phyloP scores from a whole-genome alignment of 2,329 filamentous ascomycete genomes.

The Trichothecium sympodiale region DNA sequence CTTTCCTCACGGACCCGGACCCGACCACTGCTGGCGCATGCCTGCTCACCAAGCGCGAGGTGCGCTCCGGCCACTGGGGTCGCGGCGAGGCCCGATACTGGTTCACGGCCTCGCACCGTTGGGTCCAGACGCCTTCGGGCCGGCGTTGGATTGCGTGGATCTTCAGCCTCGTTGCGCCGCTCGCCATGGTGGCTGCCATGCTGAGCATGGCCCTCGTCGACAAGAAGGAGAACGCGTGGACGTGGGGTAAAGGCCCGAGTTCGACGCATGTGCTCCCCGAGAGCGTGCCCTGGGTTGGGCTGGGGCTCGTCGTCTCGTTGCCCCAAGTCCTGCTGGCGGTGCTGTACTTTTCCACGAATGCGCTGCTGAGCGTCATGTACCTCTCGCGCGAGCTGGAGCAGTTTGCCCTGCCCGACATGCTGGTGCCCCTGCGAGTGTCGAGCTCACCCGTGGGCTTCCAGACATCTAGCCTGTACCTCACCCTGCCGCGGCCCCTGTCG shows the following conservation, averaged over 20 bases:
- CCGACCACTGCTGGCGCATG: slow-evolving; percentile 29
- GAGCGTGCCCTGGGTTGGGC: slow-evolving; percentile 13
- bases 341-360: slow-evolving; percentile 36
- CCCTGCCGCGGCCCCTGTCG: slow-evolving; percentile 34
- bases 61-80: slow-evolving; percentile 31
- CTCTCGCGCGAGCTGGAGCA: slow-evolving; percentile 38
- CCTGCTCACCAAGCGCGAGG: slow-evolving; percentile 34
- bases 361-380: slow-evolving; percentile 34
- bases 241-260: slow-evolving; percentile 26
- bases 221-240: slow-evolving; percentile 17
- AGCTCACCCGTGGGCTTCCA: slow-evolving; percentile 32
- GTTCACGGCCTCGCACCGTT: slow-evolving; percentile 27
- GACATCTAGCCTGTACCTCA: slow-evolving; percentile 35
- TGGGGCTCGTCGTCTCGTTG: slow-evolving; percentile 29
- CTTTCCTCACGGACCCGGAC: slow-evolving; percentile 36
- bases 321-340: slow-evolving; percentile 36
- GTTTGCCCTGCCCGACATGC: slow-evolving; percentile 22
- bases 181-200: slow-evolving; percentile 24
- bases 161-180: slow-evolving; percentile 25
- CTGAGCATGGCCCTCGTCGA: slow-evolving; percentile 24
- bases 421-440: slow-evolving; percentile 31
- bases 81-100: slow-evolving; percentile 30
- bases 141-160: slow-evolving; percentile 29
- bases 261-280: slow-evolving; percentile 20
- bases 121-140: slow-evolving; percentile 31